A percentile compares a stretch with the other conserved stretches of the same genome.
phyloP scores from a whole-genome alignment of 2,329 filamentous ascomycete species.

The Venturiaceae sp. region DNA sequence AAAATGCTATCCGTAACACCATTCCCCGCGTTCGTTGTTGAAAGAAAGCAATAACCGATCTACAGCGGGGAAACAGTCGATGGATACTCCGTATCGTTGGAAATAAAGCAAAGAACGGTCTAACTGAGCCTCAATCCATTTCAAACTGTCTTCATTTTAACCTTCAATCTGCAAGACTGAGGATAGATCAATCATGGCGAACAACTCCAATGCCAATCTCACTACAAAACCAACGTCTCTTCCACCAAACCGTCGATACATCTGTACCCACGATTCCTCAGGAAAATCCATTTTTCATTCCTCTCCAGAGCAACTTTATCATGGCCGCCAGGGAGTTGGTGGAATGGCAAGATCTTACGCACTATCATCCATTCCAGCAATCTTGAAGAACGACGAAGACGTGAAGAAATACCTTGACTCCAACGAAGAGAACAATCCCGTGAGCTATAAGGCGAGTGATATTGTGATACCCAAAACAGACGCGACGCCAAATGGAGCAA shows the following conservation, averaged over 20 bases:
- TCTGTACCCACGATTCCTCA: conserved; percentile 21
- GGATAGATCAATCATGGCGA: background rate
- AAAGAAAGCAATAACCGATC: background rate
- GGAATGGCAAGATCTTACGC: conserved; percentile 24
- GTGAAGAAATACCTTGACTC: conserved; percentile 23
- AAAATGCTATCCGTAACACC: background rate
- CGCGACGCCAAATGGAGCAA: conserved; percentile 5
- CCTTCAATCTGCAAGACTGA: background rate
- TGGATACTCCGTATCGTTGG: too few species aligned
- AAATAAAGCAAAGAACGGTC: too few species aligned
- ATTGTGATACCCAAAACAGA: conserved; percentile 12
- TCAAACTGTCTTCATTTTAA: background rate
- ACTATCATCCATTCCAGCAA: conserved; percentile 28
- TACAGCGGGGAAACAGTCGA: background rate
- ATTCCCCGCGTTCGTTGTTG: background rate
- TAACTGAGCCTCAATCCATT: too few species aligned
- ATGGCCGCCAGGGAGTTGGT: conserved; percentile 15
- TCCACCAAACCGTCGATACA: conserved; percentile 21
- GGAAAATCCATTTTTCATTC: conserved; percentile 29
- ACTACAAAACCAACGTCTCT: conserved; percentile 10
- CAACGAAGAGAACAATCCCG: background rate
- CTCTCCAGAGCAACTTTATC: conserved; percentile 13
- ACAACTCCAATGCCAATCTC: background rate
- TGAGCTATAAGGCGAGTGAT: conserved; percentile 9
- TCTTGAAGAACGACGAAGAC: conserved; percentile 32